A percentile compares a stretch with the other conserved stretches of the same genome.
phyloP scores from a whole-genome alignment of 2,329 filamentous ascomycete genomes.

The Aspergillus brasiliensis region DNA sequence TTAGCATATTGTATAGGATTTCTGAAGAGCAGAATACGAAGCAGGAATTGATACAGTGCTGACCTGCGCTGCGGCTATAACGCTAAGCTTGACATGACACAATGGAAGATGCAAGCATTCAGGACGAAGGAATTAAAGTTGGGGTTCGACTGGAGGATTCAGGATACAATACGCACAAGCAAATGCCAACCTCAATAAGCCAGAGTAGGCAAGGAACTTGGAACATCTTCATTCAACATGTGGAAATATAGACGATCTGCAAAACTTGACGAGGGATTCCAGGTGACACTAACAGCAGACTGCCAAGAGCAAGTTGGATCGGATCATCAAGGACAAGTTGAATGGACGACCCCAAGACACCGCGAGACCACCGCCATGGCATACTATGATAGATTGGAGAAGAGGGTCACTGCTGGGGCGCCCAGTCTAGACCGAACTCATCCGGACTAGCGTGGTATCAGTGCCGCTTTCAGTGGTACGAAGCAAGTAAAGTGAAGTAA shows the following conservation, averaged over 20 bases:
- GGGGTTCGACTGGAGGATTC: not conserved
- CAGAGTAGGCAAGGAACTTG: not conserved
- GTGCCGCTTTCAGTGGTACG: not conserved
- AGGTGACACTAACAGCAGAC: not conserved
- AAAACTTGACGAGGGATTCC: not conserved
- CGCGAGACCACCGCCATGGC: not conserved
- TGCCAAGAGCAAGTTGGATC: not conserved
- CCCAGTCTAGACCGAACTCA: not conserved
- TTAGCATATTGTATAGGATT: not conserved
- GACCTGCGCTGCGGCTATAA: not conserved
- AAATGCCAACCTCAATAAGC: not conserved
- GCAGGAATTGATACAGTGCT: not conserved
- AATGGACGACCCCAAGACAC: not conserved
- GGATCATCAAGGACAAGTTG: not conserved
- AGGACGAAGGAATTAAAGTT: conserved; percentile 3
- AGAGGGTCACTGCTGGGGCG: not conserved
- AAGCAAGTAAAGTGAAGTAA: not conserved
- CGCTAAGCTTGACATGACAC: not conserved
- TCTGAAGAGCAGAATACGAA: not conserved
- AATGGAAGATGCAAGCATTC: not conserved
- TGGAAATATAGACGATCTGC: not conserved
- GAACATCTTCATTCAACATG: not conserved
- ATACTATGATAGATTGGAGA: not conserved
- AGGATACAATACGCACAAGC: not conserved
- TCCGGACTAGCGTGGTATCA: not conserved